phyloP scores from a whole-genome alignment of 2,329 filamentous ascomycete genomes.

The Tolypocladium paradoxum region DNA sequence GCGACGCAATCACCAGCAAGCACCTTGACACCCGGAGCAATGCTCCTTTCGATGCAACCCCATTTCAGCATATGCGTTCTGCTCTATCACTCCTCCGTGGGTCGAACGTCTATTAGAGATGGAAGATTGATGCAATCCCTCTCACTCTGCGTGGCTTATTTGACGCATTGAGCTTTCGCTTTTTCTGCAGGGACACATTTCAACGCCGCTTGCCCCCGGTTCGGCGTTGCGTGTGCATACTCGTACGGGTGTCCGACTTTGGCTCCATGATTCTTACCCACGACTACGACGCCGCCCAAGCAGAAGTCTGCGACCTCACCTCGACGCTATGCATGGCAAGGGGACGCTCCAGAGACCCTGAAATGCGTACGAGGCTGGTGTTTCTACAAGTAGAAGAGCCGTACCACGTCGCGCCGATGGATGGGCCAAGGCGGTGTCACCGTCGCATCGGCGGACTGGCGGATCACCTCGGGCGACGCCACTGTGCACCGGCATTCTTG shows the following conservation, averaged over 20 bases:
- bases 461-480: too few relatives aligned
- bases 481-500: too few relatives aligned
- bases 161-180: constrained; percentile 33
- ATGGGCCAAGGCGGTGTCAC: too few relatives aligned
- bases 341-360: too few relatives aligned
- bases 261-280: too few relatives aligned
- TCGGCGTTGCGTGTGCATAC: not conserved
- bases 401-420: too few relatives aligned
- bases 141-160: constrained; percentile 39
- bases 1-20: not conserved
- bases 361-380: too few relatives aligned
- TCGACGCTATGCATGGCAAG: too few relatives aligned
- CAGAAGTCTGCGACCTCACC: too few relatives aligned
- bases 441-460: too few relatives aligned
- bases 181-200: constrained; percentile 36
- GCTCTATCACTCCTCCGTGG: constrained; percentile 35
- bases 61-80: constrained; percentile 47
- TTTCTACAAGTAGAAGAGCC: too few relatives aligned
- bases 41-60: constrained; percentile 8
- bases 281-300: not conserved
- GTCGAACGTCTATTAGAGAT: constrained; percentile 43
- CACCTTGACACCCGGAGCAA: not conserved
- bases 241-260: not conserved
- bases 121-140: constrained; percentile 38
- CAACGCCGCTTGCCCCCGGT: not conserved